Evolutionary conservation across 495 filamentous ascomycete genomes (phyloP).

Genomic region (Sordaria brevicollis): DNA sequence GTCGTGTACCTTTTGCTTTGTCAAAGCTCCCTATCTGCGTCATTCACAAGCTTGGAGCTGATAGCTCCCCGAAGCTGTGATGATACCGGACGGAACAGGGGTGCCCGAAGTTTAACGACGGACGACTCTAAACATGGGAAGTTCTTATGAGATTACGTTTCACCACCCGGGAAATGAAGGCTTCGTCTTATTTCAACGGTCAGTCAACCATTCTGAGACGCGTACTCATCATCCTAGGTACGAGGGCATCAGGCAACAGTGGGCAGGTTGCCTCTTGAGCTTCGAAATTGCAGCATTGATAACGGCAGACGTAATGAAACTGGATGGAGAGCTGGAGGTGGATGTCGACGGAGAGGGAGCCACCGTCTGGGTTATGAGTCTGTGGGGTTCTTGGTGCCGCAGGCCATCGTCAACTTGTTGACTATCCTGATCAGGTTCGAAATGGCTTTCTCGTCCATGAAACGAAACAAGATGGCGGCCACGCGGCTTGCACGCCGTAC

Average conservation of each 20-base stretch:
- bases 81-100: neutral
- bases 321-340: conserved; percentile 10
- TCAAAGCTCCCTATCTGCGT: neutral
- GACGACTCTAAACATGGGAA: neutral
- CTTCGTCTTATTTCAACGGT: neutral
- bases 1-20: neutral
- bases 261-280: neutral
- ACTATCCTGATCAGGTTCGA: neutral
- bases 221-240: neutral
- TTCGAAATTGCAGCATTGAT: neutral
- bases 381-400: neutral
- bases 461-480: neutral
- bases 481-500: neutral
- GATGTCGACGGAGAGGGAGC: conserved; percentile 5
- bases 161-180: neutral
- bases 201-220: neutral
- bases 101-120: neutral
- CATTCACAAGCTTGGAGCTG: neutral
- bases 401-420: conserved; percentile 8
- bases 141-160: neutral
- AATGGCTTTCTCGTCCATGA: neutral
- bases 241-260: neutral
- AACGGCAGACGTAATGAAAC: conserved; percentile 7
- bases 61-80: neutral
- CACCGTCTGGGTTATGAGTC: neutral